Evolutionary conservation across 1,284 basidiomycete genomes (phyloP), one percentile per base, ranked within the genome.

Genomic region (Trichosporon sp.): DNA sequence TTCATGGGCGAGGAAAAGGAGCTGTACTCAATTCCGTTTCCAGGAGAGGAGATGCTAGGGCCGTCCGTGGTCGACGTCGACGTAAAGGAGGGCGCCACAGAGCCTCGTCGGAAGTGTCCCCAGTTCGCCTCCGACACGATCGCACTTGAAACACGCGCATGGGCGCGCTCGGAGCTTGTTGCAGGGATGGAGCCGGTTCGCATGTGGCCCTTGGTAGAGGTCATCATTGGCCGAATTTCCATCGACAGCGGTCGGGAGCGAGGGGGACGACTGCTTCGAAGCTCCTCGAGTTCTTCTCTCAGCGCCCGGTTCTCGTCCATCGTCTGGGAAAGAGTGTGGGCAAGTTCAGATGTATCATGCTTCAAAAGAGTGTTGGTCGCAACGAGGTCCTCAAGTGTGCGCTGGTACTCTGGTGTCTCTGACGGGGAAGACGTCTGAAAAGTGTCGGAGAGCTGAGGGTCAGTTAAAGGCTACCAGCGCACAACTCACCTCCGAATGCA

Each of bases 351-450:
- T 70, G 92, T 92, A 77, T 94, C 92, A 38, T 89, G 89, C 81
- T 92, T 92, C 71, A 95, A 84, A 35, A 87, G 86, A 75, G 94
- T 91, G 77, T 94, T 95, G 78, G 93, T 91, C 37, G 90, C 89
- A 8, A 94, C 92, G 14, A 96, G 85, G 12, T 90, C 89, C 79
- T 94, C 92, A 7, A 96, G 85, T 5, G 93, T 89, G 70, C 88
- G 86, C 40, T 83, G 81, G 59, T 84, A 81, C 72, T 85, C 82
- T 1, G 83, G 81, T 56, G 75, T 75, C 31, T 81, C 81, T 11
- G 77, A 68, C 1, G 81, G 81, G 3, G 74, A 72, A 0, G 78
- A 75, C n/a, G 77, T 67, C 6, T 74, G 70, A 73, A 80, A 80
- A 7, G 78, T 80, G 32, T 78, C 76, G 0, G 78, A 81, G 8